A percentile compares a stretch with the other conserved stretches of the same genome.
These are phyloP conservation scores for Brettanomyces bruxellensis DNA, from an alignment of 805 yeast genomes.

Conservation along the genomic window DNA sequence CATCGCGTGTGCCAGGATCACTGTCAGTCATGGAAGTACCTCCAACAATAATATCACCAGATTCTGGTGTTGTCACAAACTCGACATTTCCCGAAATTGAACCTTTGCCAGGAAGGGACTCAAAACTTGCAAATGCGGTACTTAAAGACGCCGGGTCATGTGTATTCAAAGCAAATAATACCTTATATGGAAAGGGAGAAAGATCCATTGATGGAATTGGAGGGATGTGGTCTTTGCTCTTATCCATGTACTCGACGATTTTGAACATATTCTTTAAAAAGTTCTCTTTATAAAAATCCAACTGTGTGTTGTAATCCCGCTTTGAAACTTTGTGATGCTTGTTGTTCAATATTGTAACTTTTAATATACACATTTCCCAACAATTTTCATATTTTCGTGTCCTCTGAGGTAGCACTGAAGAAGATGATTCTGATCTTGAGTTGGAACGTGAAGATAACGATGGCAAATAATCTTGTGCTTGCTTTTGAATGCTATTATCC, in stretches of 20 bases:
- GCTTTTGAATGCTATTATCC: conserved; percentile 18
- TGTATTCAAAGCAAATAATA: conserved; percentile 22
- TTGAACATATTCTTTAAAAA: conserved; percentile 33
- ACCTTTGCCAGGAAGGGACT: not conserved
- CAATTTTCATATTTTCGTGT: conserved; percentile 33
- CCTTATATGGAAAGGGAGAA: conserved; percentile 53
- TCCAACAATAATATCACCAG: conserved; percentile 17
- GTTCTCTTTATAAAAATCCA: conserved; percentile 23
- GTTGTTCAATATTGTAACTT: conserved; percentile 32
- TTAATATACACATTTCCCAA: conserved; percentile 70
- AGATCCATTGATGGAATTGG: conserved; percentile 59
- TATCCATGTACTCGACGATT: conserved; percentile 45
- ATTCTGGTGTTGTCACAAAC: conserved; percentile 18
- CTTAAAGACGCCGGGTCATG: conserved; percentile 20
- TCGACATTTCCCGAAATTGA: conserved; percentile 17
- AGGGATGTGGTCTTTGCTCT: conserved; percentile 60
- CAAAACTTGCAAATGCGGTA: conserved; percentile 8
- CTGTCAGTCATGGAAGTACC: not conserved
- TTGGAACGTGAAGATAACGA: conserved; percentile 5
- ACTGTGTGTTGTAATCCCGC: conserved; percentile 2
- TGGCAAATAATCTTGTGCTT: conserved; percentile 1
- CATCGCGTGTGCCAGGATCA: not conserved
- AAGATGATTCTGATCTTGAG: conserved; percentile 6
- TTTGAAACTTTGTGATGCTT: conserved; percentile 3
- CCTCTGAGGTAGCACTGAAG: conserved; percentile 9